Base-by-base conservation (phyloP, 306 rosid species). In the Trichosanthes truncata region DNA sequence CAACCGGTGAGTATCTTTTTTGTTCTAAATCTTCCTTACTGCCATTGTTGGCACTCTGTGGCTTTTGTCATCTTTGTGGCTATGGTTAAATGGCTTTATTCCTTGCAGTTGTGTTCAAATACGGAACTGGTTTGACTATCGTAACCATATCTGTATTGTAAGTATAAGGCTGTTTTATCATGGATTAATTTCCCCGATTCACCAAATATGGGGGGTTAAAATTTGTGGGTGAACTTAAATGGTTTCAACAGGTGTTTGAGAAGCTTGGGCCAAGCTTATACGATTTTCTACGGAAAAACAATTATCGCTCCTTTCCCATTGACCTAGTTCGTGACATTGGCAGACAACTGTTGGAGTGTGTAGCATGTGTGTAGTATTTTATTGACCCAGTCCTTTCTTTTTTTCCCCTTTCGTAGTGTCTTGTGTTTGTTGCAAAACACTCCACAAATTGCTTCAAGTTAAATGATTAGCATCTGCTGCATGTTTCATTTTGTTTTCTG, bases 111-210 rank as follows among this genome's bases (percentile, higher is more conserved):
- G 97, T 95, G 99, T 95, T 87, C 99, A 95, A 95, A 82, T 95
- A 89, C 91, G 97, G 99, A 91, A 95, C 98, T 95, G 98, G 98
- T 95, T 95, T 95, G 98, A 95, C 97, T 94, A 89, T 94, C 98
- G 97, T 91, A 95, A 95, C 89, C 99, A 95, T 95, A 95, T 95
- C 82, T 95, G 99, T 95, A 93, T 95, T 91, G 99, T 95, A 95
- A 95, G 99, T 95, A 91, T 88, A 83, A 86, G 83, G 86, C 89
- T 93, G 89, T 85, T 91, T 90, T 90, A 89, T 87, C 85, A 89
- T 91, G 97, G 94, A 89, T 91, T 87, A 71, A 85, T 95, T 90
- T 88, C 94, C 97, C 96, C 97, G 83, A 81, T 84, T 85, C 72
- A 85, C 84, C 49, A 76, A 84, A 81, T 84, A 84, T 68, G 80